Evolutionary conservation across 305 asterid species (phyloP).

Genomic region (Fraxinus velutina): DNA sequence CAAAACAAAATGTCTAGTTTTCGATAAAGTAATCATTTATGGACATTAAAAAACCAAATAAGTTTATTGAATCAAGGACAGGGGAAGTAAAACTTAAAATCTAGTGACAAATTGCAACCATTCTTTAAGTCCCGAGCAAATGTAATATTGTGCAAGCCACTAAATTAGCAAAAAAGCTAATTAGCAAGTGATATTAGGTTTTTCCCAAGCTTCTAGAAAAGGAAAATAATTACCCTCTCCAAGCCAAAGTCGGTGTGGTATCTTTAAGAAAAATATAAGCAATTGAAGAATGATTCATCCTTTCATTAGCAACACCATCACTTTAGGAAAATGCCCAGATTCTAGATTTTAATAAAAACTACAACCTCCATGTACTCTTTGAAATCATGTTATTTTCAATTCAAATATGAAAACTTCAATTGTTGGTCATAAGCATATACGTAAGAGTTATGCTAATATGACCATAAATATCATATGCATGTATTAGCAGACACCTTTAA

Average conservation of each 20-base stretch:
- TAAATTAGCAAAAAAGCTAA: neutral
- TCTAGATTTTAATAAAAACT: slow-evolving; percentile 37
- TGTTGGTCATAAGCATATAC: slow-evolving; percentile 1
- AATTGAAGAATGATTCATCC: neutral
- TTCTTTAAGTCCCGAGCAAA: neutral
- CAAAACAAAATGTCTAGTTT: too few species aligned
- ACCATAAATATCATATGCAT: neutral
- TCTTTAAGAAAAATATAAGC: too few species aligned
- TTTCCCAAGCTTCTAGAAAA: slow-evolving; percentile 1
- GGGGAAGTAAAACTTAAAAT: neutral
- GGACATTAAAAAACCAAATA: neutral
- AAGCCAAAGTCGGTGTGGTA: slow-evolving; percentile 38
- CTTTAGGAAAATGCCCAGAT: slow-evolving; percentile 65
- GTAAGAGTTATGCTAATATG: neutral
- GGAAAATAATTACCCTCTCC: slow-evolving; percentile 52
- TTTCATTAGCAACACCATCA: too few species aligned
- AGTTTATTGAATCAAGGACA: slow-evolving; percentile 5
- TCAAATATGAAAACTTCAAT: slow-evolving; percentile 17
- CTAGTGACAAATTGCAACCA: neutral
- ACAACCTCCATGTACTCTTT: neutral
- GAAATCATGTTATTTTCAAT: neutral
- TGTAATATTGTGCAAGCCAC: neutral
- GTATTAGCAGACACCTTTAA: neutral
- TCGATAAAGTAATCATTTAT: neutral
- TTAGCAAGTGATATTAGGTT: neutral